Percentiles rank a stretch among this genome's conserved stretches.
Conservation (phyloP, 306 rosid species). For the Castanea sativa region DNA sequence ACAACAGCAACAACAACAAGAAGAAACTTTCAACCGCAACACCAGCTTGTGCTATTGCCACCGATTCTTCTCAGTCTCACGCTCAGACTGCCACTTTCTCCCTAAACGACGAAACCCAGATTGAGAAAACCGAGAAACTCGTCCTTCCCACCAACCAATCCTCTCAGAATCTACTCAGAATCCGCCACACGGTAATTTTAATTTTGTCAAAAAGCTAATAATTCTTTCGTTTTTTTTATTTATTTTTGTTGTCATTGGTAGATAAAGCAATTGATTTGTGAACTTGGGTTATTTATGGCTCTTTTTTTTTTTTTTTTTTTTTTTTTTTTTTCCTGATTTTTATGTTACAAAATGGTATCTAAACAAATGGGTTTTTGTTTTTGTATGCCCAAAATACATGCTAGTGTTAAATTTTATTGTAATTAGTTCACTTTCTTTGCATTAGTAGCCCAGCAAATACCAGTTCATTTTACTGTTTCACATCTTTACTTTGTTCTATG, state of each 20-base stretch:
- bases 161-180: slow-evolving; percentile 70
- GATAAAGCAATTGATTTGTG: not conserved
- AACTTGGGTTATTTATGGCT: not conserved
- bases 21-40: slow-evolving; percentile 27
- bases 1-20: slow-evolving; percentile 15
- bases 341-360: not conserved
- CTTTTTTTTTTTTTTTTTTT: not conserved
- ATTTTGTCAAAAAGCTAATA: not conserved
- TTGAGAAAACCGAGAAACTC: slow-evolving; percentile 27
- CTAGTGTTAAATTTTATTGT: not conserved
- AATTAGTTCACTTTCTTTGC: not conserved
- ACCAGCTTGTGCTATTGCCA: slow-evolving; percentile 47
- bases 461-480: not conserved
- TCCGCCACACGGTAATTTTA: slow-evolving; percentile 82
- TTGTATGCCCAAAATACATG: not conserved
- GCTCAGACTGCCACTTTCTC: slow-evolving; percentile 25
- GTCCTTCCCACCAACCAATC: slow-evolving; percentile 86
- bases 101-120: slow-evolving; percentile 14
- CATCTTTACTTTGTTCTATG: not conserved
- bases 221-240: not conserved
- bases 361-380: not conserved
- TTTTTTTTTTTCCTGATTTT: not conserved
- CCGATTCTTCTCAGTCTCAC: slow-evolving; percentile 38
- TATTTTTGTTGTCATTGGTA: not conserved
- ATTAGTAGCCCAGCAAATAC: not conserved